Conservation (phyloP, 2,329 filamentous ascomycete species). For the Capronia coronata region DNA sequence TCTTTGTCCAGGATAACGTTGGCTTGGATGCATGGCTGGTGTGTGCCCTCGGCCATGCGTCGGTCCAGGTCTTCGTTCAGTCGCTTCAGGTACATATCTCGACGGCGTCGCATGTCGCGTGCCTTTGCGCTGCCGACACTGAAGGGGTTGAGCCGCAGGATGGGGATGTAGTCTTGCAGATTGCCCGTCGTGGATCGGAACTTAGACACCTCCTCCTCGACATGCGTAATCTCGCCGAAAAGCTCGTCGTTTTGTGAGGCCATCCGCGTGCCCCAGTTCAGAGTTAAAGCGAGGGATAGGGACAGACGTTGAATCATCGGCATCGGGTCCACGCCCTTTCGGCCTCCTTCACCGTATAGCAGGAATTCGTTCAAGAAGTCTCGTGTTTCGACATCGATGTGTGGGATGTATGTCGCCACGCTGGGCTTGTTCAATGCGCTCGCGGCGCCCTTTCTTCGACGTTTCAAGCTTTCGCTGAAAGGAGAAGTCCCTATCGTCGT, state of each 20-base stretch:
- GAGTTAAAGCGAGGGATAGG: constrained; percentile 55
- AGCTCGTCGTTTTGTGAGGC: constrained; percentile 53
- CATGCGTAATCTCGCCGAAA: constrained; percentile 58
- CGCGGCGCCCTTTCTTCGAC: constrained; percentile 58
- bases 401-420: constrained; percentile 55
- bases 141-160: constrained; percentile 56
- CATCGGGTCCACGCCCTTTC: constrained; percentile 55
- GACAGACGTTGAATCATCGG: constrained; percentile 61
- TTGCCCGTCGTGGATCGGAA: constrained; percentile 57
- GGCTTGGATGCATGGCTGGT: constrained; percentile 60
- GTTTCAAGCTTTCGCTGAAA: constrained; percentile 59
- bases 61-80: constrained; percentile 56
- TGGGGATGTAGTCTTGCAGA: constrained; percentile 56
- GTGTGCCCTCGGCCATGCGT: constrained; percentile 54
- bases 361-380: constrained; percentile 58
- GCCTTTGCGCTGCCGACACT: constrained; percentile 53
- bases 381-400: constrained; percentile 57
- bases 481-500: constrained; percentile 64
- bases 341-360: constrained; percentile 51
- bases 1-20: constrained; percentile 61
- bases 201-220: constrained; percentile 55
- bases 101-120: constrained; percentile 52
- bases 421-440: constrained; percentile 60
- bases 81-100: constrained; percentile 54
- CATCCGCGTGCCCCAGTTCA: constrained; percentile 62